Evolutionary conservation across 192 early-diverging fungal genomes (phyloP), one percentile per base, ranked within the genome.

Genomic region (Paraglomus brasilianum): DNA sequence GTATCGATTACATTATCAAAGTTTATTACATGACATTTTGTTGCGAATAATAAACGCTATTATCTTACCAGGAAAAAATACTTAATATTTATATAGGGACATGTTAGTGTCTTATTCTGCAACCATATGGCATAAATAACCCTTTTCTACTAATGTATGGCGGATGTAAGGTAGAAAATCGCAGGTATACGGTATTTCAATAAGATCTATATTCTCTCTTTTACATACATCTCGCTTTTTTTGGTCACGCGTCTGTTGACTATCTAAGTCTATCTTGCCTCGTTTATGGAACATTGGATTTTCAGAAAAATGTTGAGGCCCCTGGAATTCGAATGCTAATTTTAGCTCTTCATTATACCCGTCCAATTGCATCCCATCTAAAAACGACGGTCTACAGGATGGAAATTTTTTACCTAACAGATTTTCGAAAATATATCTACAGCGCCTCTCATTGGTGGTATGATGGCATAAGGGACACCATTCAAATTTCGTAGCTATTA

Each of bases 401-500:
- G 57, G 39, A 1, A 59, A 59, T 59, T 59, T 59, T 1, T 59
- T 59, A 59, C 38, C 57, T 59, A 59, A 38, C 13, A 59, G 8
- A 59, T 59, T 36, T 13, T 59, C 57, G 1, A 59, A 59, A 59
- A 59, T 59, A 59, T 59, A 59, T 40, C 57, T 10, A 9, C 57
- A 59, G 5, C 14, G 0, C 17, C 14, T 3, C 38, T 59, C 57
- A 59, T 59, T 36, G 1, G 5, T 39, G 5, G 6, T 11, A 59
- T 59, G 57, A 10, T 36, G 57, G 57, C 57, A 59, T 39, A 59
- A 36, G 5, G 39, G 39, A 1, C 39, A 59, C 39, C 39, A 59
- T 59, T 59, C 14, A 59, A 59, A 59, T 41, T 59, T 59, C 1
- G 39, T 59, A 59, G 57, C 57, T 59, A 59, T 59, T 59, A 59